Evolutionary conservation across 768 basidiomycete species (phyloP).

Genomic region (Suillus variegatus): DNA sequence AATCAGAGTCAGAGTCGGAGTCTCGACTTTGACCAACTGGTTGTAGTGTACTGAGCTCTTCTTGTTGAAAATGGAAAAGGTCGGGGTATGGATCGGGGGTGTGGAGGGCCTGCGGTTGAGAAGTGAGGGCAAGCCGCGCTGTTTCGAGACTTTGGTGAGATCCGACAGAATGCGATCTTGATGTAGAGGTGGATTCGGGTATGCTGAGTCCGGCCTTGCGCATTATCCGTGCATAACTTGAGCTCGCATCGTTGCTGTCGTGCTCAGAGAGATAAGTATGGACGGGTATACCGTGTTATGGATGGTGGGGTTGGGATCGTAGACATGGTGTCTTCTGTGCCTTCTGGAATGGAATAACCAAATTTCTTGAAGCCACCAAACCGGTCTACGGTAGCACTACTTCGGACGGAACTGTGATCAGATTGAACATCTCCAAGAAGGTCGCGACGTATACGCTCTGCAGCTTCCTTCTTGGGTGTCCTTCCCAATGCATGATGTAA

Average conservation of each 20-base stretch:
- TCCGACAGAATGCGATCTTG: conserved; percentile 15
- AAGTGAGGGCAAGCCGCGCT: conserved; percentile 2
- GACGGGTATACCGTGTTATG: conserved; percentile 62
- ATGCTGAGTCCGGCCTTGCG: conserved; percentile 54
- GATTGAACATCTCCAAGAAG: conserved; percentile 57
- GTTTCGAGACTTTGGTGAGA: conserved; percentile 12
- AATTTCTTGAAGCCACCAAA: conserved; percentile 29
- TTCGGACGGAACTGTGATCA: conserved; percentile 25
- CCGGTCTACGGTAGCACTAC: conserved; percentile 13
- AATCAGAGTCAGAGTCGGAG: conserved; percentile 61
- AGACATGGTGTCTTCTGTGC: conserved; percentile 63
- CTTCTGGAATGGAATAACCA: conserved; percentile 21
- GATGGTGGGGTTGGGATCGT: conserved; percentile 72
- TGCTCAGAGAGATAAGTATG: conserved; percentile 35
- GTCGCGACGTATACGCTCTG: conserved; percentile 64
- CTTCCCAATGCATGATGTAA: conserved; percentile 44
- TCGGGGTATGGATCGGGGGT: conserved; percentile 29
- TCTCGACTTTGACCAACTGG: conserved; percentile 27
- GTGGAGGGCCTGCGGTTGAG: conserved; percentile 13
- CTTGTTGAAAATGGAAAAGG: conserved; percentile 27
- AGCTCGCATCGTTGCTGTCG: conserved; percentile 52
- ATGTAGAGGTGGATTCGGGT: conserved; percentile 31
- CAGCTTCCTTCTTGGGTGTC: conserved; percentile 75
- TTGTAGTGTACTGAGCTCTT: conserved; percentile 21
- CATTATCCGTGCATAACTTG: conserved; percentile 73